A percentile compares a stretch with the other conserved stretches of the same genome.
Evolutionary conservation across 1,139 yeast species (phyloP).

Genomic region (Geotrichum carabidarum): DNA sequence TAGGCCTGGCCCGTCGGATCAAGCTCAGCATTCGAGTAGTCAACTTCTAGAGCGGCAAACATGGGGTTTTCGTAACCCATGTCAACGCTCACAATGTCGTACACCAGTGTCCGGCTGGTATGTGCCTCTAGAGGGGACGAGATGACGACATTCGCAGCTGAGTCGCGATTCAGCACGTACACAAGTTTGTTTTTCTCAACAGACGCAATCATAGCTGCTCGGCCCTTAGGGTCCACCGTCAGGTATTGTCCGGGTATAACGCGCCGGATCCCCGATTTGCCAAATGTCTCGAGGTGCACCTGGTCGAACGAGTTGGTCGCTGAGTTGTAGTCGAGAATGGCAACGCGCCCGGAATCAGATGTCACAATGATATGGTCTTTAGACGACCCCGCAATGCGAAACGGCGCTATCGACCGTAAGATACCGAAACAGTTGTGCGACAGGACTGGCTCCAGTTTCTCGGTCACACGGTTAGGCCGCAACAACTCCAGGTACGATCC

Average conservation of each 20-base stretch:
- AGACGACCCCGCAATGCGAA: conserved; percentile 50
- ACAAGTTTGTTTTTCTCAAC: conserved; percentile 68
- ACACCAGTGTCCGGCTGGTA: conserved; percentile 50
- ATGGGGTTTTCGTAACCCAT: conserved; percentile 76
- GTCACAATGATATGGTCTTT: conserved; percentile 62
- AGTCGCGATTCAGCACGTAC: conserved; percentile 51
- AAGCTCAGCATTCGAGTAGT: conserved; percentile 36
- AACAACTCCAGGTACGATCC: conserved; percentile 51
- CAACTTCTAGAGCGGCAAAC: conserved; percentile 77
- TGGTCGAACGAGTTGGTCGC: conserved; percentile 44
- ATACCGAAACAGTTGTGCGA: conserved; percentile 55
- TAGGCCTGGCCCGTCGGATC: conserved; percentile 28
- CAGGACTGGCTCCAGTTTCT: conserved; percentile 46
- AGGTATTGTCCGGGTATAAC: conserved; percentile 71
- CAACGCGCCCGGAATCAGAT: conserved; percentile 74
- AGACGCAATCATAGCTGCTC: conserved; percentile 69
- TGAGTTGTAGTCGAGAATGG: conserved; percentile 50
- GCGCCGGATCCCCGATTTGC: conserved; percentile 71
- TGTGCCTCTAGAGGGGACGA: conserved; percentile 74
- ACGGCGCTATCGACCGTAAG: conserved; percentile 49
- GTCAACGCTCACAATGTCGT: conserved; percentile 57
- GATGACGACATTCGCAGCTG: conserved; percentile 45
- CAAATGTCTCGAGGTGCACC: conserved; percentile 59
- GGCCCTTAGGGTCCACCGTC: conserved; percentile 65
- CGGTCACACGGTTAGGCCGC: conserved; percentile 51